phyloP scores from a whole-genome alignment of 2,329 filamentous ascomycete genomes.

The Corynespora cassiicola region DNA sequence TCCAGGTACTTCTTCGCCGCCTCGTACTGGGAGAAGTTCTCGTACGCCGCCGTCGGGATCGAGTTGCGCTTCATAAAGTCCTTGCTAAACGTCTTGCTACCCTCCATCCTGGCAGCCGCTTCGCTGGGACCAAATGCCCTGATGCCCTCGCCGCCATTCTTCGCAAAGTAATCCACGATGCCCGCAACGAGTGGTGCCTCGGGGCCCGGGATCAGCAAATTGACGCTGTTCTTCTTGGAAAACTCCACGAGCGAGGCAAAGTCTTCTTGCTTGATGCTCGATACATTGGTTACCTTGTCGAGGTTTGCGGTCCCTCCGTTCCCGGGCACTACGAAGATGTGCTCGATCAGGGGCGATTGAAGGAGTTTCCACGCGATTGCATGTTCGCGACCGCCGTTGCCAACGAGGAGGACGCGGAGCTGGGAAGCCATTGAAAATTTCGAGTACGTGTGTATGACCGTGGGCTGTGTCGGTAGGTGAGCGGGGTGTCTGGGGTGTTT shows the following conservation, averaged over 20 bases:
- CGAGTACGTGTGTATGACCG: slow-evolving; percentile 3
- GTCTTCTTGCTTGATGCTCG: slow-evolving; percentile 73
- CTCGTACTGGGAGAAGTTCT: slow-evolving; percentile 83
- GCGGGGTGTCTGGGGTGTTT: slow-evolving; percentile 8
- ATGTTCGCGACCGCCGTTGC: slow-evolving; percentile 94
- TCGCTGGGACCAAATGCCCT: slow-evolving; percentile 85
- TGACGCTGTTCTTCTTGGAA: slow-evolving; percentile 74
- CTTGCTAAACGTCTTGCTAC: slow-evolving; percentile 96
- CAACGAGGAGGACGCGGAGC: slow-evolving; percentile 75
- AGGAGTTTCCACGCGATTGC: slow-evolving; percentile 92
- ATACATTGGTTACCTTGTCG: slow-evolving; percentile 75
- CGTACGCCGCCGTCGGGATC: slow-evolving; percentile 90
- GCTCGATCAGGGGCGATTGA: slow-evolving; percentile 78
- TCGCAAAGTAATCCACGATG: slow-evolving; percentile 81
- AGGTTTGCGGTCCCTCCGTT: slow-evolving; percentile 82
- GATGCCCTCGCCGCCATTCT: slow-evolving; percentile 60
- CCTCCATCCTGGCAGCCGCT: slow-evolving; percentile 87
- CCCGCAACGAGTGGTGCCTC: slow-evolving; percentile 94
- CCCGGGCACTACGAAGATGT: slow-evolving; percentile 73
- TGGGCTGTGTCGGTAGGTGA: slow-evolving; percentile 5
- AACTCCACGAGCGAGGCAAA: slow-evolving; percentile 79
- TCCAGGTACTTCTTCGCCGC: slow-evolving; percentile 74
- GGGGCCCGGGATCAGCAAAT: slow-evolving; percentile 87
- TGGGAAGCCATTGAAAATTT: slow-evolving; percentile 28
- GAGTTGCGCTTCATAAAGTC: slow-evolving; percentile 93